Evolutionary conservation across 106 monocot genomes (phyloP).

Genomic region (Acorus calamus): DNA sequence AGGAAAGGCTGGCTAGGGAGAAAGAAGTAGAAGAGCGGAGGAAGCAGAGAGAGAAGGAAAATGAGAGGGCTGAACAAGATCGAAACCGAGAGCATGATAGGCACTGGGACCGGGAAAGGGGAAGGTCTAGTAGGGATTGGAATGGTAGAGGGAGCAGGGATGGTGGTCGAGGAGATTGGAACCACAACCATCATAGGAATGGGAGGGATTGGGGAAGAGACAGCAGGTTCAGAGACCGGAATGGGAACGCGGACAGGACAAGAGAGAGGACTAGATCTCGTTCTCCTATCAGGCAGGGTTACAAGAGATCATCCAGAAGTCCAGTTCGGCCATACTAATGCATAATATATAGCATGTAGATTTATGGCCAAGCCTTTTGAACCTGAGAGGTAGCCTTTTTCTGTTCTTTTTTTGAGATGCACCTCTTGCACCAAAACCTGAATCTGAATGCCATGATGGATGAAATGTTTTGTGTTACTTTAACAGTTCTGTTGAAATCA

Average conservation of each 20-base stretch:
- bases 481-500: slow-evolving; percentile 71
- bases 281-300: slow-evolving; percentile 50
- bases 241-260: slow-evolving; percentile 35
- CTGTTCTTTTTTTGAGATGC: slow-evolving; percentile 10
- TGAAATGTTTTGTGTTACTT: slow-evolving; percentile 44
- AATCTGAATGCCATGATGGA: slow-evolving; percentile 21
- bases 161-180: slow-evolving; percentile 45
- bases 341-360: slow-evolving; percentile 1
- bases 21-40: slow-evolving; percentile 67
- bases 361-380: slow-evolving; percentile 19
- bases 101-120: slow-evolving; percentile 27
- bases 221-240: slow-evolving; percentile 25
- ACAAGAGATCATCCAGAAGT: slow-evolving; percentile 39
- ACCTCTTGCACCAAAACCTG: slow-evolving; percentile 22
- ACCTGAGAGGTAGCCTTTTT: slow-evolving; percentile 65
- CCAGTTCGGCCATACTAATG: slow-evolving; percentile 35
- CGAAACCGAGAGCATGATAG: slow-evolving; percentile 28
- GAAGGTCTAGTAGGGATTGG: slow-evolving; percentile 39
- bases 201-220: slow-evolving; percentile 68
- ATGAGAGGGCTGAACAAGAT: slow-evolving; percentile 25
- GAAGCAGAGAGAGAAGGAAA: slow-evolving; percentile 52
- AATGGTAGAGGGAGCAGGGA: slow-evolving; percentile 48
- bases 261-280: slow-evolving; percentile 71
- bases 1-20: slow-evolving; percentile 54
- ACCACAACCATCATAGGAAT: slow-evolving; percentile 42